A percentile compares a stretch with the other conserved stretches of the same genome.
These are phyloP conservation scores for Colletotrichum theobromicola DNA, from an alignment of 2,329 filamentous ascomycete genomes.

Conservation along the genomic window DNA sequence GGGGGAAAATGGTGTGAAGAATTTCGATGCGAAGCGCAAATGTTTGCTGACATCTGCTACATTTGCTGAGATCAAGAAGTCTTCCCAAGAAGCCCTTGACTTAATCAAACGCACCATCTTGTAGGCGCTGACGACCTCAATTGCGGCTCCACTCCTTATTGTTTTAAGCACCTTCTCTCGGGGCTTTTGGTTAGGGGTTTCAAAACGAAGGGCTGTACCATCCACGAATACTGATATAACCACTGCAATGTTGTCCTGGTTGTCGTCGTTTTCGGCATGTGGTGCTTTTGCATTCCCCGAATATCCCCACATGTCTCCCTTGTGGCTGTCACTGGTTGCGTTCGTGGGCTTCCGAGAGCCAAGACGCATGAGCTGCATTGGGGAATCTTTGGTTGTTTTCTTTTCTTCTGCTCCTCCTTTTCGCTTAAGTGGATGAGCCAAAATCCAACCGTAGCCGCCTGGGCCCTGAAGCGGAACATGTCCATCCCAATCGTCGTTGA, in stretches of 20 bases:
- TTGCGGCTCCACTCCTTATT: too few relatives aligned
- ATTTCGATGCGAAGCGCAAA: background rate
- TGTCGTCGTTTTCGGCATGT: background rate
- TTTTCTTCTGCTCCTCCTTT: background rate
- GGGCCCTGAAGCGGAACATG: background rate
- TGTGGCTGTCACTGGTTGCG: fast-evolving
- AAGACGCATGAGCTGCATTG: background rate
- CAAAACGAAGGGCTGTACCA: background rate
- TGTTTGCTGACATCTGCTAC: background rate
- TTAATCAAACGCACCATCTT: background rate
- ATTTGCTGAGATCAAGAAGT: background rate
- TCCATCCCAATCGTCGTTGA: background rate
- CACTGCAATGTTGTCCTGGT: background rate
- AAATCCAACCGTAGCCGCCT: background rate
- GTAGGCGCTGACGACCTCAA: background rate
- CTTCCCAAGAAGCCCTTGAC: background rate
- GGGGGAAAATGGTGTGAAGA: background rate
- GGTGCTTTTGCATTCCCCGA: too few relatives aligned
- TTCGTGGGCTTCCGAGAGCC: background rate
- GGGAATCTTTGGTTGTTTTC: background rate
- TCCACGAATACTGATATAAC: background rate
- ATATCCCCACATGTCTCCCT: background rate
- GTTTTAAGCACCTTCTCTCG: too few relatives aligned
- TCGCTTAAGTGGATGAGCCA: fast-evolving
- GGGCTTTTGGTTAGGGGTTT: background rate